Base-by-base conservation (phyloP, 345 rosid species). In the Draba incana region DNA sequence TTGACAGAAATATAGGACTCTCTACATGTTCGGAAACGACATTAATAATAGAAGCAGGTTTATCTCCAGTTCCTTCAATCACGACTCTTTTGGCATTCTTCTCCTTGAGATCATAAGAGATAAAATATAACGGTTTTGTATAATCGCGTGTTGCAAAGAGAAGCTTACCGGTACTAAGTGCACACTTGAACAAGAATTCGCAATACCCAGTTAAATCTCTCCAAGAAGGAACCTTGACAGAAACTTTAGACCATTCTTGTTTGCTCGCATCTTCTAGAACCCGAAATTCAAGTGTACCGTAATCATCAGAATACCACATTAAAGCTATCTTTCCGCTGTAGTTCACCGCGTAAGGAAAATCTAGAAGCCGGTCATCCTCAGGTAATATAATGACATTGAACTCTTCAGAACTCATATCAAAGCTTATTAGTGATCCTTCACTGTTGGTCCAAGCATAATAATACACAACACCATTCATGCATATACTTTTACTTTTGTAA, bases 401-500 rank as follows among this genome's bases (percentile, higher is more conserved):
- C 31, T 67, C 54, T 67, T 66, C 71, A 13, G 62, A 28, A 6
- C n/a, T 54, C 12, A 54, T 0, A 48, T 66, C 42, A 1, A 68
- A 68, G 13, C 48, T 35, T 15, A 68, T 15, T 3, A 68, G 7
- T n/a, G 28, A 25, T 4, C 10, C 4, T 31, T n/a, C 2, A 13
- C 1, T 0, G 1, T 46, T 37, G 39, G n/a, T 8, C n/a, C 2
- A 56, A 57, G 64, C 72, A 20, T 4, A 46, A 37, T 68, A 57
- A 25, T 68, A 68, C 11, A 68, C 12, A 68, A 47, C 64, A 0
- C 72, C 64, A 46, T 35, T 27, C 5, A 14, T 23, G 39, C 72
- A 57, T 68, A 57, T 9, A 8, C 28, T 44, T 25, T 6, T 6
- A 15, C 11, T 3, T 6, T 0, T 0, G 10, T 0, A 1, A 33